Conservation (phyloP, 2,329 filamentous ascomycete species). For the Colletotrichum tabaci region DNA sequence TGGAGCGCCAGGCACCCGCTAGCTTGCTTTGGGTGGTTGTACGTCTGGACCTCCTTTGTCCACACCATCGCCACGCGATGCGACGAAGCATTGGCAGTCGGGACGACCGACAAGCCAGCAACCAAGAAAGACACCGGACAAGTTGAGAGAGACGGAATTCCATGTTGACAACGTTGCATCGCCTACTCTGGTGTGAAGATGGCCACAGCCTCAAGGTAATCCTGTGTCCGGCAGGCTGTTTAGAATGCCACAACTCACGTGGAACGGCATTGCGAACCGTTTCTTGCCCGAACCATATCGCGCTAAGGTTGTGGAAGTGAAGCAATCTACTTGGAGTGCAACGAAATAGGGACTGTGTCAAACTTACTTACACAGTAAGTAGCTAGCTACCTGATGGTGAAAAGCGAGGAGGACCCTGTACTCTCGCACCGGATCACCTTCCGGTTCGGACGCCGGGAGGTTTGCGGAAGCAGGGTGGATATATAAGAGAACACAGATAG, state of each 20-base stretch:
- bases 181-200: background rate
- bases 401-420: background rate
- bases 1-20: constrained; percentile 11
- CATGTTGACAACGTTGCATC: background rate
- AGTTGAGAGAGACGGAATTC: background rate
- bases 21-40: constrained; percentile 8
- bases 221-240: background rate
- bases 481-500: background rate
- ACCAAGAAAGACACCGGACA: constrained; percentile 3
- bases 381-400: background rate
- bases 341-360: constrained; percentile 1
- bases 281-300: constrained; percentile 22
- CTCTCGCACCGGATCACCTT: background rate
- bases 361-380: background rate
- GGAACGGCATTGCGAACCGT: constrained; percentile 22
- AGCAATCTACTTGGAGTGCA: constrained; percentile 29
- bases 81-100: constrained; percentile 13
- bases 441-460: background rate
- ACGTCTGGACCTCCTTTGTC: constrained; percentile 27
- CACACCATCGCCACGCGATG: constrained; percentile 11
- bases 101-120: constrained; percentile 8
- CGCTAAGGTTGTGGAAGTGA: constrained; percentile 24
- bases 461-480: background rate
- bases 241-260: background rate
- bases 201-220: background rate